phyloP scores from a whole-genome alignment of 495 filamentous ascomycete species.

The Hypoxylon perforatum region DNA sequence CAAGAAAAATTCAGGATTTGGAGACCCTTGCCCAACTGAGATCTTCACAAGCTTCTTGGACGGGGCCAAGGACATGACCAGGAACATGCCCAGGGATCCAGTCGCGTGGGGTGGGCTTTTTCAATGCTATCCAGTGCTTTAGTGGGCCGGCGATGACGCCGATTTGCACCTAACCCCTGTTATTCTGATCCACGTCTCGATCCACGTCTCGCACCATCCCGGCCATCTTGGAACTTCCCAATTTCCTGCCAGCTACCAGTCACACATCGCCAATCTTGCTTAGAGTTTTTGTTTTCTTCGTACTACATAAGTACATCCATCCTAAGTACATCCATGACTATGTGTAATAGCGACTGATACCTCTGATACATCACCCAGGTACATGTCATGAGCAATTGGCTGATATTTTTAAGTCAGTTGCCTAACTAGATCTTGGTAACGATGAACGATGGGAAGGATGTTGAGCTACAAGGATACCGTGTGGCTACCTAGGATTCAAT shows the following conservation, averaged over 20 bases:
- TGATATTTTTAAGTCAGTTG: too few relatives aligned
- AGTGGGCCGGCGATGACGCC: conserved; percentile 37
- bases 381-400: too few relatives aligned
- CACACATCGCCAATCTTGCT: conserved; percentile 16
- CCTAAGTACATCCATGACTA: too few relatives aligned
- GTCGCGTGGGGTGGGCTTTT: background rate
- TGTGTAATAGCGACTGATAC: background rate
- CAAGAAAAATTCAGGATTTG: conserved; percentile 34
- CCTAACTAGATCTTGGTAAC: too few relatives aligned
- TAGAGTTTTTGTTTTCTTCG: background rate
- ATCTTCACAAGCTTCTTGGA: conserved; percentile 39
- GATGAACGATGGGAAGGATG: too few relatives aligned
- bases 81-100: too few relatives aligned
- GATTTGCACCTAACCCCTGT: conserved; percentile 33
- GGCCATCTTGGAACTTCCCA: conserved; percentile 32
- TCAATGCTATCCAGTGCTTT: background rate
- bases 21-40: conserved; percentile 13
- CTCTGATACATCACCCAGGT: conserved; percentile 8
- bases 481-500: too few relatives aligned
- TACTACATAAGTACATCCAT: too few relatives aligned
- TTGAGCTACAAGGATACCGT: too few relatives aligned
- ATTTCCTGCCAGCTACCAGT: conserved; percentile 39
- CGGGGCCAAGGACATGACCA: conserved; percentile 17
- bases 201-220: conserved; percentile 7
- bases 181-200: too few relatives aligned